Conservation (phyloP, 176 grass and related monocot species). For the Eremochloa ophiuroides region DNA sequence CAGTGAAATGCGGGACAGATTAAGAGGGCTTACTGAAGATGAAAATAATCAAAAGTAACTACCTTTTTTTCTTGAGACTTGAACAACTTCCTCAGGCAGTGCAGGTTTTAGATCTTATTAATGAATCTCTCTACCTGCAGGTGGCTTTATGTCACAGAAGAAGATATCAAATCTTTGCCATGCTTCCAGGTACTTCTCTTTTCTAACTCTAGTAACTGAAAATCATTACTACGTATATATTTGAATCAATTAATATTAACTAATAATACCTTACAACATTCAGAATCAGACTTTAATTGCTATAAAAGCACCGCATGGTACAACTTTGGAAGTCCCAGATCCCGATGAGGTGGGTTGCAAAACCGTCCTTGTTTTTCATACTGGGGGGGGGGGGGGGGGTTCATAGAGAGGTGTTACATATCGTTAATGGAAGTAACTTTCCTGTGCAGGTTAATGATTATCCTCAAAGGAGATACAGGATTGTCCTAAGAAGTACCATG, state of each 20-base stretch:
- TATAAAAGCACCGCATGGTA: conserved; percentile 93
- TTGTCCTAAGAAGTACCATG: conserved; percentile 88
- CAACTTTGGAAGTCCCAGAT: conserved; percentile 95
- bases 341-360: conserved; percentile 61
- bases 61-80: neutral
- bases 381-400: no score
- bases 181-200: conserved; percentile 67
- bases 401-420: neutral
- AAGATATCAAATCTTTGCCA: conserved; percentile 79
- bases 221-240: neutral
- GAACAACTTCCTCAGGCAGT: neutral
- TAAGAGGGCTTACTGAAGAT: conserved; percentile 76
- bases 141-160: conserved; percentile 84
- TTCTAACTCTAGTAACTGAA: conserved; percentile 15
- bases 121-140: conserved; percentile 29
- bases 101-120: neutral
- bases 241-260: neutral
- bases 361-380: conserved; percentile 5
- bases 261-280: neutral
- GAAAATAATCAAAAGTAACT: conserved; percentile 77
- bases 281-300: conserved; percentile 89
- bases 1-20: conserved; percentile 73
- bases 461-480: conserved; percentile 84
- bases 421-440: conserved; percentile 9
- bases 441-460: conserved; percentile 59